Evolutionary conservation across 1,284 basidiomycete species (phyloP).

Genomic region (Cryptococcus sp.): DNA sequence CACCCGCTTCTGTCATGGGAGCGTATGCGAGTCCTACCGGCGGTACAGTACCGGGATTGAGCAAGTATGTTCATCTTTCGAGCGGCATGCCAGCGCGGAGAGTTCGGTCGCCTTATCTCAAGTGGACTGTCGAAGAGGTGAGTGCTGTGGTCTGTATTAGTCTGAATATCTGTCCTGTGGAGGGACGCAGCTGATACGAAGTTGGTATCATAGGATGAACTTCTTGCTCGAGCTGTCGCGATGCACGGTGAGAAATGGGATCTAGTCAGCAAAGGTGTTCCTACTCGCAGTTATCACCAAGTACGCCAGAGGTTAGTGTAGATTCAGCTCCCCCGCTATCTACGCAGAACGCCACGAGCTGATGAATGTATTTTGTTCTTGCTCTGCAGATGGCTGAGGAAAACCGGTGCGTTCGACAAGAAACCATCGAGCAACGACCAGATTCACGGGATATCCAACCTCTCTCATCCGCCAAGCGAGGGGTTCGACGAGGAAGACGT

Average conservation of each 20-base stretch:
- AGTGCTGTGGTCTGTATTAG: constrained; percentile 8
- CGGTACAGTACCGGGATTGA: constrained; percentile 45
- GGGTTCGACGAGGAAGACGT: background rate
- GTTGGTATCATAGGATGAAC: constrained; percentile 39
- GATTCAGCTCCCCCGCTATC: background rate
- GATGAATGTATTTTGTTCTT: background rate
- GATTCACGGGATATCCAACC: background rate
- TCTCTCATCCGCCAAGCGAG: background rate
- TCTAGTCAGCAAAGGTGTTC: constrained; percentile 50
- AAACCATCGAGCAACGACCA: constrained; percentile 22
- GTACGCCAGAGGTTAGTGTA: constrained; percentile 43
- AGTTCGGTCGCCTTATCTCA: constrained; percentile 48
- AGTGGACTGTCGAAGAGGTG: constrained; percentile 52
- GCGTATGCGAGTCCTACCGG: constrained; percentile 42
- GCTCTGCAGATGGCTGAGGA: constrained; percentile 42
- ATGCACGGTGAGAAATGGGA: constrained; percentile 53
- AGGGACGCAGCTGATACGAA: background rate
- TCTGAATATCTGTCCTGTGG: background rate
- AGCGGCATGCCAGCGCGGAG: constrained; percentile 44
- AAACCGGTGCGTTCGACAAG: constrained; percentile 52
- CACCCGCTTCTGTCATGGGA: constrained; percentile 8
- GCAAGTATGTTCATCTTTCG: constrained; percentile 49
- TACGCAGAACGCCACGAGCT: background rate
- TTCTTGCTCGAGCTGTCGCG: constrained; percentile 49
- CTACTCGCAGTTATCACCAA: constrained; percentile 51